Evolutionary conservation across 192 early-diverging fungal genomes (phyloP).

Genomic region (Neocallimastix lanati): DNA sequence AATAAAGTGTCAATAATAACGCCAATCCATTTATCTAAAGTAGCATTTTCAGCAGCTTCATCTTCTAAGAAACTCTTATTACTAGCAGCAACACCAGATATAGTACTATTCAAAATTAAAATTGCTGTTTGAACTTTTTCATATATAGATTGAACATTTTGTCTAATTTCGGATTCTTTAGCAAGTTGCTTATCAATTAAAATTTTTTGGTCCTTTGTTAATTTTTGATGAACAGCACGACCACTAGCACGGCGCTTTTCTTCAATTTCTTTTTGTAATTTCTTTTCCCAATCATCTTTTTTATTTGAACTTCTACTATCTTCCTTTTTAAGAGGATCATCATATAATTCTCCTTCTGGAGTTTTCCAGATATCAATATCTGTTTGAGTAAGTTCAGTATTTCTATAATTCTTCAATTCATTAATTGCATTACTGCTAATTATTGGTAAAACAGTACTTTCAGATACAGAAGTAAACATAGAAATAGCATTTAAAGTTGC

Average conservation of each 20-base stretch:
- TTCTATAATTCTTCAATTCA: constrained; percentile 22
- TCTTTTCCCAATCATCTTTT: constrained; percentile 63
- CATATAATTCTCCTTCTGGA: constrained; percentile 42
- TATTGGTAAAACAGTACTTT: constrained; percentile 23
- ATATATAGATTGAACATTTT: constrained; percentile 29
- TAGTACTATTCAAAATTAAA: constrained; percentile 39
- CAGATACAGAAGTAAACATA: constrained; percentile 37
- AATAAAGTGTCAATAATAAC: constrained; percentile 10
- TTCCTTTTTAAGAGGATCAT: constrained; percentile 43
- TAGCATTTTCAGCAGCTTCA: constrained; percentile 18
- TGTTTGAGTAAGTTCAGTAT: constrained; percentile 24
- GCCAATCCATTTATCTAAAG: constrained; percentile 6
- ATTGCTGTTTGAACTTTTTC: constrained; percentile 37
- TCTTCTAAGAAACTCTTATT: constrained; percentile 34
- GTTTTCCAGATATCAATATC: constrained; percentile 57
- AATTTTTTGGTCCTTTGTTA: constrained; percentile 57
- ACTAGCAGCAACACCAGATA: constrained; percentile 30
- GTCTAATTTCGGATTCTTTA: constrained; percentile 55
- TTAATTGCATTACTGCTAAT: constrained; percentile 22
- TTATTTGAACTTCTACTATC: constrained; percentile 21
- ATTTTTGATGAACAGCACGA: constrained; percentile 18
- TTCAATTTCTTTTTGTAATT: constrained; percentile 54
- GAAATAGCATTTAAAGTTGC: constrained; percentile 44
- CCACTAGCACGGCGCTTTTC: constrained; percentile 15
- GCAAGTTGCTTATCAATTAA: constrained; percentile 47